Evolutionary conservation across 148 eudicot genomes (phyloP).

Genomic region (Nyssa sinensis): DNA sequence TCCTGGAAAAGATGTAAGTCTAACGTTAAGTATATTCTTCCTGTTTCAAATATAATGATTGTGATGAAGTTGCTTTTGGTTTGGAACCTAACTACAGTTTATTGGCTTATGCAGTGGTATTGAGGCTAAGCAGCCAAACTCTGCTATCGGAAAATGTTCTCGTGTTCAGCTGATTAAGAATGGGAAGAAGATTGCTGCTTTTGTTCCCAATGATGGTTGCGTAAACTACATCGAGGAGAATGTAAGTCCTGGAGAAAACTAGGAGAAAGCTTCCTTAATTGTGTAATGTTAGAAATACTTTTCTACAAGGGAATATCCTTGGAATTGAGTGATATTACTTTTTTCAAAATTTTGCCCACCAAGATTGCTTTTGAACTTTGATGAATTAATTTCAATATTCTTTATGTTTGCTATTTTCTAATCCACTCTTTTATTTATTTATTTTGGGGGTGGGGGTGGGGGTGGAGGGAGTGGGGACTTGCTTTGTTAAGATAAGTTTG

Average conservation of each 20-base stretch:
- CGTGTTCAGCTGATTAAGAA: slow-evolving; percentile 26
- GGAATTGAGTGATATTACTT: neutral
- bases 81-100: neutral
- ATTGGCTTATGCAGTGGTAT: neutral
- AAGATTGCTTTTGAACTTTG: neutral
- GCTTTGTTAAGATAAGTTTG: neutral
- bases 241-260: neutral
- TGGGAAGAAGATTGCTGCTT: slow-evolving; percentile 26
- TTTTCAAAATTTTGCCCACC: neutral
- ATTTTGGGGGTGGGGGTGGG: neutral
- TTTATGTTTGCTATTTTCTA: neutral
- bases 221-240: slow-evolving; percentile 25
- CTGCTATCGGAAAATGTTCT: slow-evolving; percentile 17
- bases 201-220: slow-evolving; percentile 28
- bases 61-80: neutral
- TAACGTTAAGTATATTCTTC: neutral
- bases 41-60: neutral
- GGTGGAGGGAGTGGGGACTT: too few species aligned
- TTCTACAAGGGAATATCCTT: neutral
- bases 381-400: neutral
- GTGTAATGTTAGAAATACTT: neutral
- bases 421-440: too few species aligned
- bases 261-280: neutral
- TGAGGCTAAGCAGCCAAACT: neutral
- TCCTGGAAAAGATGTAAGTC: neutral